Evolutionary conservation across 345 rosid species (phyloP).

Genomic region (Cardamine occulta): DNA sequence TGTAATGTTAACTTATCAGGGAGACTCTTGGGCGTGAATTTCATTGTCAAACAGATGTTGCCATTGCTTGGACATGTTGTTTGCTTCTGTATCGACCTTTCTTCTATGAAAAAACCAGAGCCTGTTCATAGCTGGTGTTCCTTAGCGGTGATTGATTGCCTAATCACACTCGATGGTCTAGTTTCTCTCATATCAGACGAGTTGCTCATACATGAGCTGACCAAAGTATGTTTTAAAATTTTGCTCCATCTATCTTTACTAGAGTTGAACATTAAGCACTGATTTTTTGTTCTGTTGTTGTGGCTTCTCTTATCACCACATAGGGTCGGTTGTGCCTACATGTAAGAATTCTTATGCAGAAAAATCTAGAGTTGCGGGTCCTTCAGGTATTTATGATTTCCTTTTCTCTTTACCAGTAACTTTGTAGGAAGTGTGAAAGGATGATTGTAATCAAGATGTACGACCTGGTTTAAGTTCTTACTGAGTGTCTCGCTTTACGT

Average conservation of each 20-base stretch:
- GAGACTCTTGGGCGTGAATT: conserved; percentile 74
- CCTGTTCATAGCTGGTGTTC: conserved; percentile 89
- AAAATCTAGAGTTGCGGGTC: conserved; percentile 63
- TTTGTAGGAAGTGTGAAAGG: conserved; percentile 7
- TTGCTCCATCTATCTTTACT: conserved; percentile 25
- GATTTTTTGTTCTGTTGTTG: conserved; percentile 23
- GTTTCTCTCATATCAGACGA: conserved; percentile 68
- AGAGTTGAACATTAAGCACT: conserved; percentile 18
- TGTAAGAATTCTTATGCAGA: conserved; percentile 75
- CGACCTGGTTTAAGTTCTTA: conserved; percentile 27
- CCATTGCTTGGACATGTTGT: conserved; percentile 83
- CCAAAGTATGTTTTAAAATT: conserved; percentile 60
- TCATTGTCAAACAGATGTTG: conserved; percentile 78
- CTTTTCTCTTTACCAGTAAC: conserved; percentile 11
- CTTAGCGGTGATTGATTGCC: conserved; percentile 75
- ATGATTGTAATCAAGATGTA: conserved; percentile 23
- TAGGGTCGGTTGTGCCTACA: conserved; percentile 71
- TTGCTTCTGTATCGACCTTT: conserved; percentile 63
- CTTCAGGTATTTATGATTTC: conserved; percentile 65
- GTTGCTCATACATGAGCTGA: conserved; percentile 71
- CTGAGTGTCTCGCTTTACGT: not conserved
- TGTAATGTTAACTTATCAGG: conserved; percentile 57
- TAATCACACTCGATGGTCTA: conserved; percentile 77
- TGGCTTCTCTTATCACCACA: conserved; percentile 42
- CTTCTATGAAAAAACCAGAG: conserved; percentile 72